Percentiles rank a stretch among this genome's conserved stretches.
These are phyloP conservation scores for Fusarium paranaense DNA, from an alignment of 2,329 filamentous ascomycete species.

Conservation along the genomic window DNA sequence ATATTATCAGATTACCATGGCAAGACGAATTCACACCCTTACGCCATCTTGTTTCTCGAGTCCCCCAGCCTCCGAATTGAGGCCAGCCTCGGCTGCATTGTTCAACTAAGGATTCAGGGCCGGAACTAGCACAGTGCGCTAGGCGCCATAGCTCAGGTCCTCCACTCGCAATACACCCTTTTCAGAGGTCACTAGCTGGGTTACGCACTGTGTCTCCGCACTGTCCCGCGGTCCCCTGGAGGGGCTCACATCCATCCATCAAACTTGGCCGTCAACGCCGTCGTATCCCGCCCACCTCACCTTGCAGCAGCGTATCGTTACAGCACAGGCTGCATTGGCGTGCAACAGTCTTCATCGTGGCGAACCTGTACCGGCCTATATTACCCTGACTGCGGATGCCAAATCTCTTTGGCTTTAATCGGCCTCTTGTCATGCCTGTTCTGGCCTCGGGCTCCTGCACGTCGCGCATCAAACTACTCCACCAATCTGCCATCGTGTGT, in stretches of 20 bases:
- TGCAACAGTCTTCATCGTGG: constrained; percentile 29
- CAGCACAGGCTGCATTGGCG: constrained; percentile 35
- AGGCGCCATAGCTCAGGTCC: neutral
- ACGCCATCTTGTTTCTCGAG: constrained; percentile 38
- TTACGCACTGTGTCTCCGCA: constrained; percentile 26
- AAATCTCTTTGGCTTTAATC: constrained; percentile 19
- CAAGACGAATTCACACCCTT: constrained; percentile 26
- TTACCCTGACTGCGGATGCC: constrained; percentile 4
- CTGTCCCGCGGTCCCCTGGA: constrained; percentile 21
- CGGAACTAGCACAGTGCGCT: constrained; percentile 32
- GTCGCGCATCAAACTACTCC: constrained; percentile 32
- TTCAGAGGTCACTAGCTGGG: neutral
- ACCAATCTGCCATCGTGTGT: constrained; percentile 31
- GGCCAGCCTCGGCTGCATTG: constrained; percentile 30
- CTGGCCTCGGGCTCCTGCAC: constrained; percentile 31
- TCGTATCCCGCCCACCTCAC: constrained; percentile 41
- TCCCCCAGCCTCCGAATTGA: constrained; percentile 29
- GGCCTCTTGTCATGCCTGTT: constrained; percentile 27
- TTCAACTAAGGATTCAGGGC: constrained; percentile 20
- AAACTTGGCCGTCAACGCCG: neutral
- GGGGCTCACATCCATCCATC: constrained; percentile 18
- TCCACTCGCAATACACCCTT: neutral
- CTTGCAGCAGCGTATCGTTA: constrained; percentile 43
- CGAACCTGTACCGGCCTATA: constrained; percentile 16
- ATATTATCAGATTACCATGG: constrained; percentile 19